Conservation (phyloP, 805 yeast species). For the Hanseniaspora occidentalis region DNA sequence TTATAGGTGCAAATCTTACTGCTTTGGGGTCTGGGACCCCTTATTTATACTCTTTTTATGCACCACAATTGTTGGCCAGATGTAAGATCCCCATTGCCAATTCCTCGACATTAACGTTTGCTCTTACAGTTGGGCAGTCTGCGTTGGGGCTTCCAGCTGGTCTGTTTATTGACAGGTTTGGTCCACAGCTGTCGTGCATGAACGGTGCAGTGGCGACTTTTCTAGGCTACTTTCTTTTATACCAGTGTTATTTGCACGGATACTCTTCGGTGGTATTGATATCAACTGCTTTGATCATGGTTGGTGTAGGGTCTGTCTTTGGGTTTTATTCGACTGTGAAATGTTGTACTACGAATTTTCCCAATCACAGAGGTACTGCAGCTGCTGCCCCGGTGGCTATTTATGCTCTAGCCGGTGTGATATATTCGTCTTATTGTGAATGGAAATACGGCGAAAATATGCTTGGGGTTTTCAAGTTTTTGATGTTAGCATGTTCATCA, state of each 20-base stretch:
- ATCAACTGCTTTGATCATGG: conserved; percentile 35
- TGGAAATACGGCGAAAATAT: conserved; percentile 39
- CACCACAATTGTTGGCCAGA: conserved; percentile 52
- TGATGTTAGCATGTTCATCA: conserved; percentile 36
- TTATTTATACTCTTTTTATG: conserved; percentile 60
- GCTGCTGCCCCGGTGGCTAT: conserved; percentile 56
- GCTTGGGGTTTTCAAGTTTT: conserved; percentile 41
- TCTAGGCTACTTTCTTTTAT: conserved; percentile 40
- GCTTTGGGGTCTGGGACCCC: conserved; percentile 67
- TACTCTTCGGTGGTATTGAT: conserved; percentile 30
- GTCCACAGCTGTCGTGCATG: conserved; percentile 40
- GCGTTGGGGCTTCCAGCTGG: conserved; percentile 67
- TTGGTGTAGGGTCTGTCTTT: conserved; percentile 56
- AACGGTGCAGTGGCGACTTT: conserved; percentile 45
- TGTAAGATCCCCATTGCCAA: conserved; percentile 47
- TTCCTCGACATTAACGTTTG: conserved; percentile 52
- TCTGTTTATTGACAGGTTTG: conserved; percentile 45
- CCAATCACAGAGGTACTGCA: conserved; percentile 57
- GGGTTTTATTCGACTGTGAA: conserved; percentile 47
- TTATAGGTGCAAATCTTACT: conserved; percentile 30
- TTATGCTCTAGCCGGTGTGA: conserved; percentile 59
- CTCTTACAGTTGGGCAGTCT: conserved; percentile 52
- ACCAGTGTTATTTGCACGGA: conserved; percentile 31
- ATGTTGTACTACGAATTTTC: conserved; percentile 45
- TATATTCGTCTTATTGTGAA: conserved; percentile 48